Base-by-base conservation (phyloP, 2,329 filamentous ascomycete species). In the Fusarium solani-melongenae region DNA sequence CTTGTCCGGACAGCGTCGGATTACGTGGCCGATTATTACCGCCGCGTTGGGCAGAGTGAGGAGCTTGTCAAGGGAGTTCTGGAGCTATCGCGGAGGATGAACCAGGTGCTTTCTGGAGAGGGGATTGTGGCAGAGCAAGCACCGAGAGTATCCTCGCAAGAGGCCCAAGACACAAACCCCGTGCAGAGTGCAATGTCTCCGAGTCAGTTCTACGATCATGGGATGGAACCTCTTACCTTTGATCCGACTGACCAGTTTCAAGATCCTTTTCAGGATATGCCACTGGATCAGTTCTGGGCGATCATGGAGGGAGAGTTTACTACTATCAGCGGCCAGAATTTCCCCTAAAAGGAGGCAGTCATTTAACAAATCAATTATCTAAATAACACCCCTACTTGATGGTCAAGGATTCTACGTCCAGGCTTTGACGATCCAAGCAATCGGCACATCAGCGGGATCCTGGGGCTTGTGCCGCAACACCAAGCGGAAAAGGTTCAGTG, bases 281-380 rank as follows among this genome's bases (percentile, higher is more conserved):
- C 74, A 5, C 29, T 76, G 20, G 74, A 76, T n/a, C 73, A 76
- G 17, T 76, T 76, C 41, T 76, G 74, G 74, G 74, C 73, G n/a
- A 73, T 76, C 11, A 76, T 76, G 70, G 74, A 76, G 4, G 73
- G 62, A 0, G 74, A 72, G 4, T 76, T 76, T 39, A 69, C 71
- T 1, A 59, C 64, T 8, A 62, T 73, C 11, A 68, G 60, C n/a
- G 71, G 67, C 7, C 66, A 27, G 60, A 62, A 5, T 31, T 72
- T 39, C 41, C 36, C 31, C 2, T 57, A 0, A 38, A 33, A 55
- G 8, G 20, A 56, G 3, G 7, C 31, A 27, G 11, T 34, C 1
- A 14, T 39, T 20, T 20, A 22, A 36, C 8, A 11, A 11, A 3
- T 36, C 8, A 31, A 53, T 31, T 53, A 31, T 9, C 2, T 22